Conservation (phyloP, 2,329 filamentous ascomycete genomes). For the Aspergillus ochraceoroseus region DNA sequence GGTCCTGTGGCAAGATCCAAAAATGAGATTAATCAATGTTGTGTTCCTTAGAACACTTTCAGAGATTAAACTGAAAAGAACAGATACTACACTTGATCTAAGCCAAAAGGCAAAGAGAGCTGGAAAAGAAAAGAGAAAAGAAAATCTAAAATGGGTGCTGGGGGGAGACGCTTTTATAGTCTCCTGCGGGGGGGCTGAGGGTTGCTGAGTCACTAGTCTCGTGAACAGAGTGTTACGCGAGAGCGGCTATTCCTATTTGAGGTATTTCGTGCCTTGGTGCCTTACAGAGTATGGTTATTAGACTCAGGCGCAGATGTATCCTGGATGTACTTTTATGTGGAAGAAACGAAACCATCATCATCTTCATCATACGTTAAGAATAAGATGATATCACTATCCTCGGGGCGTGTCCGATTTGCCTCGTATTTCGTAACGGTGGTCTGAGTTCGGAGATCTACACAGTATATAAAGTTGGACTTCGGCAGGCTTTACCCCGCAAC, state of each 20-base stretch:
- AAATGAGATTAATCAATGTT: constrained; percentile 80
- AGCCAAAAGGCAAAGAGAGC: constrained; percentile 58
- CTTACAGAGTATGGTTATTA: no score
- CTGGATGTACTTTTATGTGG: no score
- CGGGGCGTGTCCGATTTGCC: not conserved
- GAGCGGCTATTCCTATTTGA: no score
- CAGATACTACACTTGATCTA: constrained; percentile 96
- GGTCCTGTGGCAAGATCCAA: constrained; percentile 54
- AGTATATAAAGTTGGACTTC: no score
- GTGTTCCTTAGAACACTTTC: constrained; percentile 69
- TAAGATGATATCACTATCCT: not conserved
- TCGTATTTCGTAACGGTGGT: not conserved
- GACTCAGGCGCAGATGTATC: no score
- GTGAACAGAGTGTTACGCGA: no score
- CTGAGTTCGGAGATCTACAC: not conserved
- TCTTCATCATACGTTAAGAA: not conserved
- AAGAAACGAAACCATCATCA: not conserved
- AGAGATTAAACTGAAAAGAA: constrained; percentile 98
- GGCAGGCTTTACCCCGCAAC: not conserved
- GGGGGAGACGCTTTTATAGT: constrained; percentile 13
- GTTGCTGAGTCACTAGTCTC: no score
- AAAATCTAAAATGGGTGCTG: constrained; percentile 29
- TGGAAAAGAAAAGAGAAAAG: constrained; percentile 44
- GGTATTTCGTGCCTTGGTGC: no score
- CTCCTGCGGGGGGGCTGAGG: not conserved